Evolutionary conservation across 148 eudicot genomes (phyloP).

Genomic region (Cornus suecica): DNA sequence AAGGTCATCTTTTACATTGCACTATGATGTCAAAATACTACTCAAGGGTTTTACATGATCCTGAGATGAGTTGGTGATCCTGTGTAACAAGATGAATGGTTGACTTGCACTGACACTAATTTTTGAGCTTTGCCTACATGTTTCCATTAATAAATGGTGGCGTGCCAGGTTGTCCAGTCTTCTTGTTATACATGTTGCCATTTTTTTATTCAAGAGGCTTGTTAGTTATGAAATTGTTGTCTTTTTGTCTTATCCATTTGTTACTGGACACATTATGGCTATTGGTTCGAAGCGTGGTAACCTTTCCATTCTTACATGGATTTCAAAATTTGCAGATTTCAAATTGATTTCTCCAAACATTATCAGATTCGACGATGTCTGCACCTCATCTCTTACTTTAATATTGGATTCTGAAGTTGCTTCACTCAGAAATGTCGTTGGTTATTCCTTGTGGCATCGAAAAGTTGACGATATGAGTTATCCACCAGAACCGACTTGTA

Average conservation of each 20-base stretch:
- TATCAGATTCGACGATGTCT: slow-evolving; percentile 50
- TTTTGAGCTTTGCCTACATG: not conserved
- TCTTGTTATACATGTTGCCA: slow-evolving; percentile 5
- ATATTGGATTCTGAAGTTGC: slow-evolving; percentile 38
- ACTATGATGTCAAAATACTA: not conserved
- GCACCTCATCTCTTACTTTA: slow-evolving; percentile 48
- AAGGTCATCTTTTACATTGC: slow-evolving; percentile 32
- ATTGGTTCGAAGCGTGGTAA: not conserved
- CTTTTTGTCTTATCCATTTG: not conserved
- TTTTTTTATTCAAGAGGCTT: not conserved
- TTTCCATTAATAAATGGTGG: not conserved
- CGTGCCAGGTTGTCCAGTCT: not conserved
- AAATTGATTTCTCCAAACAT: slow-evolving; percentile 22
- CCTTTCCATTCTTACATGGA: not conserved
- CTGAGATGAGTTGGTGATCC: not conserved
- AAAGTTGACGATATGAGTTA: slow-evolving; percentile 51
- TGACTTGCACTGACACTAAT: not conserved
- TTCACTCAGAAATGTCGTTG: slow-evolving; percentile 18
- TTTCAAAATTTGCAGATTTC: slow-evolving; percentile 36
- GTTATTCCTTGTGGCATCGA: slow-evolving; percentile 66
- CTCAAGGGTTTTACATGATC: not conserved
- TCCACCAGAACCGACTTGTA: slow-evolving; percentile 52
- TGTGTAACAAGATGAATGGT: slow-evolving; percentile 3
- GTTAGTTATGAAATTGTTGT: not conserved
- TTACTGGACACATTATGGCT: not conserved